Evolutionary conservation across 2,329 filamentous ascomycete species (phyloP).

Genomic region (Dothiorella sarmentorum): DNA sequence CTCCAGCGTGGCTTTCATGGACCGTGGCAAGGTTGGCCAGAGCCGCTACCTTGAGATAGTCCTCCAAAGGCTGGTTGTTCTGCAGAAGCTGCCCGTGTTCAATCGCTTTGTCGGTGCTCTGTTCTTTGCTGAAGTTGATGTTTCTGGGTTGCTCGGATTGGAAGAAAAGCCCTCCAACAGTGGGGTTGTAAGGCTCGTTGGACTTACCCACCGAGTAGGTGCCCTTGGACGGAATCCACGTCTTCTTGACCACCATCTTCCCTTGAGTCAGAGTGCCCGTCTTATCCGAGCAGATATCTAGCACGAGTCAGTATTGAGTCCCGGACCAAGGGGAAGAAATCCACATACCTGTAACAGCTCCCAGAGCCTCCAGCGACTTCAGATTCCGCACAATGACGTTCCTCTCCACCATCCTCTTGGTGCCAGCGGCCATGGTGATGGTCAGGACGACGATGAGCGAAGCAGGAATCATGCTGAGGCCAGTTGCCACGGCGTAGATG

Average conservation of each 20-base stretch:
- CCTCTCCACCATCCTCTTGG: conserved; percentile 40
- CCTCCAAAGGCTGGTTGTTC: conserved; percentile 48
- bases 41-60: conserved; percentile 61
- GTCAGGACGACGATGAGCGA: conserved; percentile 50
- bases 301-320: conserved; percentile 57
- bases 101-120: conserved; percentile 16
- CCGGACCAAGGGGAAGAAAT: conserved; percentile 25
- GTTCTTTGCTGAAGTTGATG: background rate
- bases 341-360: conserved; percentile 23
- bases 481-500: conserved; percentile 62
- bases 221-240: conserved; percentile 57
- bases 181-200: conserved; percentile 56
- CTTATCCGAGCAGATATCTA: conserved; percentile 39
- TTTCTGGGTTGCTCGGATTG: conserved; percentile 31
- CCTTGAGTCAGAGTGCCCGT: conserved; percentile 41
- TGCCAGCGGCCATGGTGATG: conserved; percentile 57
- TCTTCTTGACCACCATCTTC: conserved; percentile 44
- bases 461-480: conserved; percentile 60
- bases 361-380: conserved; percentile 39
- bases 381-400: conserved; percentile 41
- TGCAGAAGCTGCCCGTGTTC: conserved; percentile 36
- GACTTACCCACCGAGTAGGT: conserved; percentile 57
- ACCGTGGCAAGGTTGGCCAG: conserved; percentile 65
- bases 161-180: conserved; percentile 37
- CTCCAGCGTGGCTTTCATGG: conserved; percentile 52